Base-by-base conservation (phyloP, 768 basidiomycete genomes). In the Paxillus ammoniavirescens region DNA sequence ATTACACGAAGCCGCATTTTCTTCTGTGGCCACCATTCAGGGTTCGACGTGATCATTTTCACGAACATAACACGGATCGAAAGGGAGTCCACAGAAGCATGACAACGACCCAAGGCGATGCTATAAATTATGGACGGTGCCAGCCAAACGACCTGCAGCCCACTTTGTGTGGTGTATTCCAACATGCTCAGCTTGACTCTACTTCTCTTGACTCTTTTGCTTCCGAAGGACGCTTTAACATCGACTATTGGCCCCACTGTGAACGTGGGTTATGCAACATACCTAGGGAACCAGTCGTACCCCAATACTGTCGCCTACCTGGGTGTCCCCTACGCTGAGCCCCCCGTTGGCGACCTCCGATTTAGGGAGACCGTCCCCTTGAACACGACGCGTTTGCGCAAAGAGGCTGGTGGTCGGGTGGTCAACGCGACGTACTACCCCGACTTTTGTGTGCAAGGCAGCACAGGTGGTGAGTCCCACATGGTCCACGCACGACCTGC, bases 391-490 rank as follows among this genome's bases (percentile, higher is more conserved):
- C 77, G 78, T 7, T 65, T 84, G 4, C 45, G 70, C 5, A 45
- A 58, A 21, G 71, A 72, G 41, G 56, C 71, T 1, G 60, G 63
- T 8, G 77, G 77, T 3, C 35, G 62, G 28, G 68, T 81, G 15
- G 59, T 86, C n/a, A 73, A 83, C 62, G 80, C 81, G 2, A 78
- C 76, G 1, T 52, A 70, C 36, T 79, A 86, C 58, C 82, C 84
- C 0, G 68, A 79, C 1, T 82, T 82, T 56, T 86, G 84, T 56
- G 65, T 86, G 36, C 85, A 86, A 65, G 83, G 82, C 6, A 76
- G 74, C 13, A 82, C 72, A 0, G 77, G 78, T 52, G 62, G 80
- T 79, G 50, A 52, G 72, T 56, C 4, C 8, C 28, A 26, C 40
- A 42, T 42, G 13, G 2, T 35, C 33, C 45, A 50, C 23, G 17